These are phyloP conservation scores for Eimeria mitis DNA, from an alignment of 169 alveolate species.

Conservation along the genomic window DNA sequence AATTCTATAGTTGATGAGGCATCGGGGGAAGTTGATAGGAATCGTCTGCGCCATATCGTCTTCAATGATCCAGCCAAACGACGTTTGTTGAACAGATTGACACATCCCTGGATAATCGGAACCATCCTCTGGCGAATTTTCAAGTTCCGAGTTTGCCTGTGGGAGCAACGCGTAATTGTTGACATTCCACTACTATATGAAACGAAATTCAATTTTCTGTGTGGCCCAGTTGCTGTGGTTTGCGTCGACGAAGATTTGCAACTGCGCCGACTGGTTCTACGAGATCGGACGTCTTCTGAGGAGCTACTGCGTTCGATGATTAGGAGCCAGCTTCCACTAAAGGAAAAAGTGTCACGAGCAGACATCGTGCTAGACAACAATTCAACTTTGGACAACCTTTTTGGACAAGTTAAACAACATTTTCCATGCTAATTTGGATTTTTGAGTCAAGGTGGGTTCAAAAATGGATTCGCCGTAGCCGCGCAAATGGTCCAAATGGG, in stretches of 20 bases:
- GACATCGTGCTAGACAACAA: constrained; percentile 53
- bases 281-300: constrained; percentile 30
- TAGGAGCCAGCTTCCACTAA: constrained; percentile 49
- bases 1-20: background rate
- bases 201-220: constrained; percentile 9
- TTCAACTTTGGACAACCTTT: constrained; percentile 58
- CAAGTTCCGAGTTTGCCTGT: constrained; percentile 40
- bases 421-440: constrained; percentile 62
- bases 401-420: constrained; percentile 38
- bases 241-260: constrained; percentile 17
- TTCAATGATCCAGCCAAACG: constrained; percentile 61
- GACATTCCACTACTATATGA: constrained; percentile 66
- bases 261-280: constrained; percentile 29
- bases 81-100: constrained; percentile 23
- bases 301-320: constrained; percentile 50
- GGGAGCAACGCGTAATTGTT: constrained; percentile 38
- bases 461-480: constrained; percentile 19
- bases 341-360: constrained; percentile 61
- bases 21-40: constrained; percentile 53
- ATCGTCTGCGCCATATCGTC: constrained; percentile 6
- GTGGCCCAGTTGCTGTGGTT: constrained; percentile 68
- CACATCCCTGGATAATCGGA: constrained; percentile 54
- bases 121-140: constrained; percentile 34
- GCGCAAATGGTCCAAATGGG: constrained; percentile 3
- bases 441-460: constrained; percentile 14